A percentile compares a stretch with the other conserved stretches of the same genome.
Evolutionary conservation across 129 eudicot species (phyloP).

Genomic region (Lactuca saligna): DNA sequence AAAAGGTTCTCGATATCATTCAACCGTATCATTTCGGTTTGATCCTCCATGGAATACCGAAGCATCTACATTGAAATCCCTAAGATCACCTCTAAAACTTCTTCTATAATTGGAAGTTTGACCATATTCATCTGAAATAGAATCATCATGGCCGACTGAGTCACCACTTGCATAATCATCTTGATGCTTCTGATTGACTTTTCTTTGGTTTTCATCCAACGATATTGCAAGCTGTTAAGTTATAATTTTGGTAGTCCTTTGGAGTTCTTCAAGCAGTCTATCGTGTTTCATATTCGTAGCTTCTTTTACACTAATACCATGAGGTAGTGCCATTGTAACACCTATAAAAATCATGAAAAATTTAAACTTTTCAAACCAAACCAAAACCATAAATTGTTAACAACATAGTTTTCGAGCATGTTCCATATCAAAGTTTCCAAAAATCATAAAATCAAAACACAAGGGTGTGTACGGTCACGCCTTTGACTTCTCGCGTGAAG

Average conservation of each 20-base stretch:
- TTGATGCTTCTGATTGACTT: not conserved
- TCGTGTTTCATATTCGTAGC: conserved; percentile 2
- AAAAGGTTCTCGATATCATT: conserved; percentile 10
- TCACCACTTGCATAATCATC: not conserved
- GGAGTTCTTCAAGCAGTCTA: not conserved
- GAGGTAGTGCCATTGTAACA: not conserved
- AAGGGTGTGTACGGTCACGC: too few species aligned
- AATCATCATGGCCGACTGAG: not conserved
- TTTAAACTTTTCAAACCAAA: too few species aligned
- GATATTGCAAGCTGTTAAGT: conserved; percentile 14
- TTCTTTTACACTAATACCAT: not conserved
- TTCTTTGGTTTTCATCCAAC: not conserved
- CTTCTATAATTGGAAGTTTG: not conserved
- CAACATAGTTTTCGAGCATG: too few species aligned
- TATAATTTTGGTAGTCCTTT: too few species aligned
- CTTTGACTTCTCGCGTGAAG: too few species aligned
- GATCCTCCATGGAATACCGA: not conserved
- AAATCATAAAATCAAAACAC: too few species aligned
- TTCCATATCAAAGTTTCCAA: too few species aligned
- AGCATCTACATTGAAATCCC: not conserved
- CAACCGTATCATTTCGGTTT: conserved; percentile 6
- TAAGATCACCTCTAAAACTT: not conserved
- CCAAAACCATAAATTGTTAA: too few species aligned
- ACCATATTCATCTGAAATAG: not conserved
- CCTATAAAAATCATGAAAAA: too few species aligned